Evolutionary conservation across 2,329 filamentous ascomycete genomes (phyloP), one percentile per base, ranked within the genome.

Genomic region (Epichloe brachyelytri): DNA sequence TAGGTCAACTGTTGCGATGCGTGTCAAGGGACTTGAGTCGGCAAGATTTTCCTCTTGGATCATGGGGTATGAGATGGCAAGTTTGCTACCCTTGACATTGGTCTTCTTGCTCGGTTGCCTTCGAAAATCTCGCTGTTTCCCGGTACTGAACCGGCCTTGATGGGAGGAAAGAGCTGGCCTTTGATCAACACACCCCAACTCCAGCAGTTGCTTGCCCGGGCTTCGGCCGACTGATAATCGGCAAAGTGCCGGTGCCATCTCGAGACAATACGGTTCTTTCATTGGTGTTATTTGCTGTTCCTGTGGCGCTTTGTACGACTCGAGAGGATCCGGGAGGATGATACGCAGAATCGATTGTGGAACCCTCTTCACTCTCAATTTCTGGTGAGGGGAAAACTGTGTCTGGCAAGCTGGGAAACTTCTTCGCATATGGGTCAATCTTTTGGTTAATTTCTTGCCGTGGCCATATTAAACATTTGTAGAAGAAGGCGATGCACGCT

Each of bases 21-120:
- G 74, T 48, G 64, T 65, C 39, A 73, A 58, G 0, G 74, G 68
- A 49, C 69, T 74, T 19, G 62, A 57, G 22, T 64, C 65, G 20
- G 59, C 22, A 7, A 49, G 20, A 10, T 10, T 62, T 46, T 56
- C 54, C 17, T 67, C 60, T 36, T 49, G 52, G 12, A 76, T 56
- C 37, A 79, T 68, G 0, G 77, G 77, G 12, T 68, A 65, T 11
- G 76, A 79, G 36, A 80, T 80, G 4, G 60, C 58, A 17, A 74
- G 55, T 51, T 71, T 76, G 7, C 66, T 68, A 5, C 60, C 61
- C 26, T 66, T 61, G 19, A 46, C 51, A 10, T 30, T 56, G 34
- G 57, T 53, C 50, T 60, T 64, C 51, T 65, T 68, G 3, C 56
- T 51, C 15, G 54, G 46, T 54, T 54, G 49, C 49, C 45, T 53